These are phyloP conservation scores for Alloascoidea hylecoeti DNA, from an alignment of 805 yeast genomes.

Conservation along the genomic window DNA sequence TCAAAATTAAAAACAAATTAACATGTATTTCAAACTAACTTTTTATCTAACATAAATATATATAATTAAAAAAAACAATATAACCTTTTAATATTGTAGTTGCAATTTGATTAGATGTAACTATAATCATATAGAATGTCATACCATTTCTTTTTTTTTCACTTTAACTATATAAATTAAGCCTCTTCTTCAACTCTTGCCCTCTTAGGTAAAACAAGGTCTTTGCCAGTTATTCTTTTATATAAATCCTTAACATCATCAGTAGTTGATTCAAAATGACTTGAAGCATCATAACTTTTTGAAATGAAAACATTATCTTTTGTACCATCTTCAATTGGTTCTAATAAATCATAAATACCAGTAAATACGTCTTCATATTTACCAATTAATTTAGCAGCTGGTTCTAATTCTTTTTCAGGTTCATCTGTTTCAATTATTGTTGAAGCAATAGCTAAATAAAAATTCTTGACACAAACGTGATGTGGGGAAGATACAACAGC, in stretches of 20 bases:
- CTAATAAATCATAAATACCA: conserved; percentile 87
- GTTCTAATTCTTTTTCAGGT: conserved; percentile 85
- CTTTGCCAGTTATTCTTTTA: conserved; percentile 84
- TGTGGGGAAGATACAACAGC: conserved; percentile 85
- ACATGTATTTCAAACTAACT: too few species aligned
- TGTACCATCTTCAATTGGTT: conserved; percentile 75
- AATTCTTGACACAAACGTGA: conserved; percentile 79
- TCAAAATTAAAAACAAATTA: too few species aligned
- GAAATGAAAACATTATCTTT: conserved; percentile 71
- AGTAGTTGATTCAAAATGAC: conserved; percentile 92
- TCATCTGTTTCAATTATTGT: conserved; percentile 88
- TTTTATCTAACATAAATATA: too few species aligned
- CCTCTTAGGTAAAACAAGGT: conserved; percentile 73
- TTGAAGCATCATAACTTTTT: conserved; percentile 83
- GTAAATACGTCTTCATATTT: conserved; percentile 67
- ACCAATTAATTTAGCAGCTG: conserved; percentile 87
- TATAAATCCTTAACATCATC: conserved; percentile 94
- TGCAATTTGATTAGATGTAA: too few species aligned
- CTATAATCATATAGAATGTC: too few species aligned
- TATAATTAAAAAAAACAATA: too few species aligned
- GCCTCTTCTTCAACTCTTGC: conserved; percentile 52
- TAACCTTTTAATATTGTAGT: too few species aligned
- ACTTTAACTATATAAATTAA: too few species aligned
- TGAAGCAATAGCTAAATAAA: conserved; percentile 85
- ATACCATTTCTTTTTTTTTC: too few species aligned